A percentile compares a stretch with the other conserved stretches of the same genome.
These are phyloP conservation scores for Alternaria rosae DNA, from an alignment of 2,329 filamentous ascomycete species.

Conservation along the genomic window DNA sequence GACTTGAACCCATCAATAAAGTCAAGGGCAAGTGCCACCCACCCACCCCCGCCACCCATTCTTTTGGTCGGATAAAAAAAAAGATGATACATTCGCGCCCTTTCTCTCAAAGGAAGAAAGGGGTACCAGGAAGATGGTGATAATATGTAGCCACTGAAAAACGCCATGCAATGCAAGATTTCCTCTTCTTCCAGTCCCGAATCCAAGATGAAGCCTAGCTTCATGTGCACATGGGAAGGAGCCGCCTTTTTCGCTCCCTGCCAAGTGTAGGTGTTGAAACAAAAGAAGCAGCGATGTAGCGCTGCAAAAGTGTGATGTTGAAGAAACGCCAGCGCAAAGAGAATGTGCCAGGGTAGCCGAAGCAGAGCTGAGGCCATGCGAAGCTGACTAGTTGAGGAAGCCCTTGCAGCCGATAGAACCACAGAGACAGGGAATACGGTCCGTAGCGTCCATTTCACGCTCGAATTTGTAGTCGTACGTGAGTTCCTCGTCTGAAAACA, in stretches of 20 bases:
- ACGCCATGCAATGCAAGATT: slow-evolving; percentile 4
- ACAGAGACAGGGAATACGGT: slow-evolving; percentile 96
- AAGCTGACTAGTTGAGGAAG: slow-evolving; percentile 81
- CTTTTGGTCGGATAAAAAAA: background rate
- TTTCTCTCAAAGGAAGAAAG: background rate
- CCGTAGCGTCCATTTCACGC: slow-evolving; percentile 90
- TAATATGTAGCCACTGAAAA: background rate
- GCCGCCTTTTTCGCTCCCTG: background rate
- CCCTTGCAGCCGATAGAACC: slow-evolving; percentile 97
- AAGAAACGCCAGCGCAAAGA: background rate
- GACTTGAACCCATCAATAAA: background rate
- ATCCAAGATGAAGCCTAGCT: background rate
- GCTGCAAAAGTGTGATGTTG: slow-evolving; percentile 1
- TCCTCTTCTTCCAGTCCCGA: background rate
- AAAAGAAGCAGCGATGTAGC: background rate
- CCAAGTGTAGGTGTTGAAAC: slow-evolving; percentile 4
- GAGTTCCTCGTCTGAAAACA: slow-evolving; percentile 84
- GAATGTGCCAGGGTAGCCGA: background rate
- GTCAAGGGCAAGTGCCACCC: background rate
- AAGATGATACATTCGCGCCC: background rate
- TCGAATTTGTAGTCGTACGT: slow-evolving; percentile 99
- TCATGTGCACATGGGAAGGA: background rate
- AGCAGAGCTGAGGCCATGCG: background rate
- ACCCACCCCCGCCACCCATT: background rate
- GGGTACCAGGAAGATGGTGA: background rate